Percentiles rank a stretch among this genome's conserved stretches.
Evolutionary conservation across 257 asterid species (phyloP).

Genomic region (Nicotiana attenuata): DNA sequence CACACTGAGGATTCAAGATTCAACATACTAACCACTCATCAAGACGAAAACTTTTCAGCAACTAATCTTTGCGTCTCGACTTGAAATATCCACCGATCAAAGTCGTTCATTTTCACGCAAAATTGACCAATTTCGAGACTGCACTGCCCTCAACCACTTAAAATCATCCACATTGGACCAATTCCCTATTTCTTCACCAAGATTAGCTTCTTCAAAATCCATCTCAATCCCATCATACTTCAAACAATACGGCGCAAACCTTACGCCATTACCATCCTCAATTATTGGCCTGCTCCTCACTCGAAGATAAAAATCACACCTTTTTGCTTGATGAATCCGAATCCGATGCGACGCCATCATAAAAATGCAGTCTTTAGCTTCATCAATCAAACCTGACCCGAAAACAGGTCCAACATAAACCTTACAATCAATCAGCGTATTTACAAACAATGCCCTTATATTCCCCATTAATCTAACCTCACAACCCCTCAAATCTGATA

Average conservation of each 20-base stretch:
- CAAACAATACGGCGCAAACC: slow-evolving; percentile 73
- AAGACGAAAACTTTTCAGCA: neutral
- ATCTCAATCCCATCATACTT: slow-evolving; percentile 51
- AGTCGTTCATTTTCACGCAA: slow-evolving; percentile 53
- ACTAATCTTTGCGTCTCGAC: neutral
- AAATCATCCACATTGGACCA: slow-evolving; percentile 91
- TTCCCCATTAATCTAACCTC: slow-evolving; percentile 65
- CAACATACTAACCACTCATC: neutral
- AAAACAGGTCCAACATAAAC: slow-evolving; percentile 56
- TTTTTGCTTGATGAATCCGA: slow-evolving; percentile 65
- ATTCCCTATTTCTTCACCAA: slow-evolving; percentile 70
- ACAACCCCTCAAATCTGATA: slow-evolving; percentile 58
- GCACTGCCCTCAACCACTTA: slow-evolving; percentile 80
- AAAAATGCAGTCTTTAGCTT: slow-evolving; percentile 54
- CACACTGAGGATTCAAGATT: neutral
- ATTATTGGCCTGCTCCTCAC: slow-evolving; percentile 89
- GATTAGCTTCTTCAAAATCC: slow-evolving; percentile 67
- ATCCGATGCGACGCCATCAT: slow-evolving; percentile 82
- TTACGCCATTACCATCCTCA: slow-evolving; percentile 62
- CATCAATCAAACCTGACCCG: slow-evolving; percentile 75
- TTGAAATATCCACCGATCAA: slow-evolving; percentile 32
- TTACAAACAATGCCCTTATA: slow-evolving; percentile 70
- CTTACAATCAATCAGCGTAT: slow-evolving; percentile 51
- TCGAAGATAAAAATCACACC: slow-evolving; percentile 71
- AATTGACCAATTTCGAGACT: slow-evolving; percentile 83